Evolutionary conservation across 2,329 filamentous ascomycete species (phyloP), one percentile per base, ranked within the genome.

Genomic region (Colletotrichum sp.): DNA sequence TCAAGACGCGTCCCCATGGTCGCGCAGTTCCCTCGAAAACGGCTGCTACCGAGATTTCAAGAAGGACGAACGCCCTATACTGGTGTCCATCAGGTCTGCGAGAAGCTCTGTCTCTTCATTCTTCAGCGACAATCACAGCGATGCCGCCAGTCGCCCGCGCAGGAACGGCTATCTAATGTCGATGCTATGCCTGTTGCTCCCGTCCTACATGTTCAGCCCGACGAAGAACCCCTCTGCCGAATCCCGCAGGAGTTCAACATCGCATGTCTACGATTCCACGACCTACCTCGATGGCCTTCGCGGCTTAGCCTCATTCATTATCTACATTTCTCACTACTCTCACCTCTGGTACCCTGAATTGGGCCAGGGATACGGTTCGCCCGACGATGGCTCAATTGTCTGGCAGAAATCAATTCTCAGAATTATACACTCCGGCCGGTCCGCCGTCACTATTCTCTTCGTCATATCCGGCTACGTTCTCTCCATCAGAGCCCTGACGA

Each of bases 391-490:
- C 69, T 75, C 88, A 69, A 83, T 52, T 1, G 3, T 90, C 78
- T 71, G 63, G 72, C 87, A 89, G 78, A 84, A 91, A 3, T 90
- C 90, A 13, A 86, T 91, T 73, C 66, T 92, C 28, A 85, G 90
- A 9, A 82, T 92, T 6, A 83, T 89, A 67, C 91, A 88, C 80
- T 88, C 88, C 61, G 90, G 90, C 0, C 89, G 88, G 3, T 86
- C 89, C 1, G 90, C 89, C 79, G 90, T 92, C 38, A 89, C 87
- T 81, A 83, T 92, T 78, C 93, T 93, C 84, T 92, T 92, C 80
- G 87, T 92, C 78, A 89, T 92, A 58, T 91, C 90, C 1, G 91
- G 91, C n/a, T 92, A 92, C 81, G 91, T 90, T 3, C 85, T 93
- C 18, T 88, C 88, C 24, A 87, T 92, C 71, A 86, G 86, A 57